phyloP scores from a whole-genome alignment of 1,139 yeast species.

The Geotrichum restrictum region DNA sequence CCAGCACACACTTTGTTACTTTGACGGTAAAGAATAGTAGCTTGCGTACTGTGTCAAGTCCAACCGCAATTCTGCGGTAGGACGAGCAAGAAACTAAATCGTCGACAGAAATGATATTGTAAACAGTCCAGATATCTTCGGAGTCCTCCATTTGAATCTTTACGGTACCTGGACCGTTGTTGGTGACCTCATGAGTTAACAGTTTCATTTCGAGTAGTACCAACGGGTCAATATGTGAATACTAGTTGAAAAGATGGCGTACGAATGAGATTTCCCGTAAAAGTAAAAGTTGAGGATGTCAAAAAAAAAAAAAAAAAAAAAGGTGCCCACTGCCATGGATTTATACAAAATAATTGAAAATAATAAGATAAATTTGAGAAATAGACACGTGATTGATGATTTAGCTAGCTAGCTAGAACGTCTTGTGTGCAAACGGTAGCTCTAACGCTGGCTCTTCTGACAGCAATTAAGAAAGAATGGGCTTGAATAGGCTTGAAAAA shows the following conservation, averaged over 20 bases:
- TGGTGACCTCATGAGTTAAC: slow-evolving; percentile 49
- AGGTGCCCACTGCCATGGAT: neutral
- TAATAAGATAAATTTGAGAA: too few species aligned
- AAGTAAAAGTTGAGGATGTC: neutral
- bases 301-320: neutral
- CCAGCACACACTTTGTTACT: slow-evolving; percentile 70
- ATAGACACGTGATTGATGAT: too few species aligned
- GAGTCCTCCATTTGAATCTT: slow-evolving; percentile 77
- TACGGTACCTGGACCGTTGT: slow-evolving; percentile 62
- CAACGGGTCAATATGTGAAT: neutral
- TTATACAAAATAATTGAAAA: neutral
- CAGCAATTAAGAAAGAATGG: too few species aligned
- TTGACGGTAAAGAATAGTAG: slow-evolving; percentile 52
- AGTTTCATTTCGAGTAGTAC: slow-evolving; percentile 46
- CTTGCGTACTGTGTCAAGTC: slow-evolving; percentile 47
- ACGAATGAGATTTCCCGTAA: neutral
- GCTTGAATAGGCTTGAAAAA: too few species aligned
- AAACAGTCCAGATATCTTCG: slow-evolving; percentile 87
- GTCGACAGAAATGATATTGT: slow-evolving; percentile 70
- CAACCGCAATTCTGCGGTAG: slow-evolving; percentile 59
- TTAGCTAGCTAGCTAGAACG: too few species aligned
- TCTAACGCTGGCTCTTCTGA: too few species aligned
- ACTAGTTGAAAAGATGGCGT: neutral
- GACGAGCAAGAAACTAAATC: slow-evolving; percentile 73
- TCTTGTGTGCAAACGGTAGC: too few species aligned